Percentiles rank a stretch among this genome's conserved stretches.
phyloP scores from a whole-genome alignment of 2,329 filamentous ascomycete species.

The Calonectria hawksworthii region DNA sequence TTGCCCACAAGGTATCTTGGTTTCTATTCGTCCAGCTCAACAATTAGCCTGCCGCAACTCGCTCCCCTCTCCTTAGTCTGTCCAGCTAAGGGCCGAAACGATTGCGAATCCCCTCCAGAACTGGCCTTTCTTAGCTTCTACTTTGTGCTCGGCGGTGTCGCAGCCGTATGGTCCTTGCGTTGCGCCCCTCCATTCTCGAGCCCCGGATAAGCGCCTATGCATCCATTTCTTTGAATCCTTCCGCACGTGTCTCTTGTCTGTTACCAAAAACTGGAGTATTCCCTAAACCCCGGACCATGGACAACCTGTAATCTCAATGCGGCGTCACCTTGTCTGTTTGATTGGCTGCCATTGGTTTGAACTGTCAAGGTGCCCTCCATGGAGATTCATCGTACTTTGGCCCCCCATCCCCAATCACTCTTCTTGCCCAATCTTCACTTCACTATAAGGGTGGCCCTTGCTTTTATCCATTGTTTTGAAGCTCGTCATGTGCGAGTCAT shows the following conservation, averaged over 20 bases:
- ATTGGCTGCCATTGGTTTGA: constrained; percentile 8
- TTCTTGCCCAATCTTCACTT: background rate
- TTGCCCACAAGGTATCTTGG: background rate
- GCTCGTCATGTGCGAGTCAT: constrained; percentile 17
- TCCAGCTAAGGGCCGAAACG: background rate
- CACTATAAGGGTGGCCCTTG: constrained; percentile 4
- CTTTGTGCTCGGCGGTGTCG: background rate
- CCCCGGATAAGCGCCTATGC: background rate
- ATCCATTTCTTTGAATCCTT: constrained; percentile 9
- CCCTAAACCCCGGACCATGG: constrained; percentile 1
- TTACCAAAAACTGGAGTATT: constrained; percentile 1
- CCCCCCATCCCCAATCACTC: background rate
- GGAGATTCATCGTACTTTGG: background rate
- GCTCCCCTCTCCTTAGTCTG: background rate
- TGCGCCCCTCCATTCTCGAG: background rate
- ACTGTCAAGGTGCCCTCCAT: background rate
- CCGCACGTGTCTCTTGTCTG: constrained; percentile 1
- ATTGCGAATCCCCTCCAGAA: constrained; percentile 3
- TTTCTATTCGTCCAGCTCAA: constrained; percentile 6
- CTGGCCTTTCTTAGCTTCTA: background rate
- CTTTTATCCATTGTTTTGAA: constrained; percentile 3
- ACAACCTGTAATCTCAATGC: constrained; percentile 24
- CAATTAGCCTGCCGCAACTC: constrained; percentile 2
- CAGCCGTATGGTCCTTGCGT: background rate
- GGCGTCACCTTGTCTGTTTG: background rate